These are phyloP conservation scores for Oxytropis ochrocephala DNA, from an alignment of 306 rosid genomes.

Conservation along the genomic window DNA sequence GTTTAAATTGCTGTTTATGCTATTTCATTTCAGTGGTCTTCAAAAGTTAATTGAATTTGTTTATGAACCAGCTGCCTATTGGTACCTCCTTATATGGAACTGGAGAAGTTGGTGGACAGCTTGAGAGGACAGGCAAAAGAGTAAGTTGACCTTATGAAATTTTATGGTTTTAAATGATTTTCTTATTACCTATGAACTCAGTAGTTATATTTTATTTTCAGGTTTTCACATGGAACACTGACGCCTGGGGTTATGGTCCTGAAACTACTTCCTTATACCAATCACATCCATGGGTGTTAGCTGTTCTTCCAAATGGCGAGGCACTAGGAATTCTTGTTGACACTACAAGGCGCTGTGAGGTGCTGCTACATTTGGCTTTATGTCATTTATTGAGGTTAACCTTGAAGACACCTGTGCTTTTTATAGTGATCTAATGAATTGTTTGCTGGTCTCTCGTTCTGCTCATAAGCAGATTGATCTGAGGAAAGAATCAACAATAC, in stretches of 20 bases:
- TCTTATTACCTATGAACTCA: not conserved
- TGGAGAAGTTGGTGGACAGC: slow-evolving; percentile 88
- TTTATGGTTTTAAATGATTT: not conserved
- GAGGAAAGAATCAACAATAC: slow-evolving; percentile 63
- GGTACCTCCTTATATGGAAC: slow-evolving; percentile 88
- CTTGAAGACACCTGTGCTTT: slow-evolving; percentile 5
- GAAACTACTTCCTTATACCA: slow-evolving; percentile 84
- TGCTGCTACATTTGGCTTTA: slow-evolving; percentile 27
- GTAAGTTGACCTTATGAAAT: slow-evolving; percentile 32
- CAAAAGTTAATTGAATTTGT: slow-evolving; percentile 15
- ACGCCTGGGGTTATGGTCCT: slow-evolving; percentile 83
- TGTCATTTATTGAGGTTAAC: slow-evolving; percentile 14
- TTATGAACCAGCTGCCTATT: slow-evolving; percentile 52
- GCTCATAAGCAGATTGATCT: slow-evolving; percentile 64
- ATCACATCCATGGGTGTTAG: slow-evolving; percentile 97
- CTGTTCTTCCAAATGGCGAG: slow-evolving; percentile 86
- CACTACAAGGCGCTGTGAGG: slow-evolving; percentile 91
- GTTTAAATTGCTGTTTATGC: not conserved
- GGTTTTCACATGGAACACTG: slow-evolving; percentile 86
- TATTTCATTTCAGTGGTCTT: not conserved
- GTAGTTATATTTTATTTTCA: slow-evolving; percentile 21
- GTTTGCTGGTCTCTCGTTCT: slow-evolving; percentile 19
- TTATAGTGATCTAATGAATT: not conserved
- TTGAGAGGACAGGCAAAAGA: slow-evolving; percentile 83
- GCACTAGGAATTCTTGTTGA: slow-evolving; percentile 87